phyloP scores from a whole-genome alignment of 2,329 filamentous ascomycete species.

The Colletotrichum graminicola region DNA sequence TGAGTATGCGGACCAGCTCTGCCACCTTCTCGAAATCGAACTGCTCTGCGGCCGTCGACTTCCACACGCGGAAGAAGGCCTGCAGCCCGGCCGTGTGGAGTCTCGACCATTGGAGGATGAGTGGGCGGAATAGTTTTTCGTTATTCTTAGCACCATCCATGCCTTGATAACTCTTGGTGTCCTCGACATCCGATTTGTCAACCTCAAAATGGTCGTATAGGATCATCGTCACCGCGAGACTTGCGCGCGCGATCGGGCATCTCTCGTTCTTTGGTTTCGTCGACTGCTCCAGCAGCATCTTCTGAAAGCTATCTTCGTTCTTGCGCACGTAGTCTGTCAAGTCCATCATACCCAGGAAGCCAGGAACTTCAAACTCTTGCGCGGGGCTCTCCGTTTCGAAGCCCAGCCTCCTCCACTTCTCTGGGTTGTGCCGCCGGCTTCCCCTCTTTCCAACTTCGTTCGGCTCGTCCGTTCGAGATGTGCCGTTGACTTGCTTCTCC shows the following conservation, averaged over 20 bases:
- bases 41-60: slow-evolving; percentile 84
- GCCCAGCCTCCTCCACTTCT: slow-evolving; percentile 93
- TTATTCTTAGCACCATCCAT: slow-evolving; percentile 82
- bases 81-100: slow-evolving; percentile 88
- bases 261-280: slow-evolving; percentile 77
- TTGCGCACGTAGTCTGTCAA: slow-evolving; percentile 93
- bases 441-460: slow-evolving; percentile 64
- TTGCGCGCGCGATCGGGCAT: slow-evolving; percentile 89
- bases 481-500: slow-evolving; percentile 63
- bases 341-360: slow-evolving; percentile 98
- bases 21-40: slow-evolving; percentile 94
- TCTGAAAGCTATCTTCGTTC: slow-evolving; percentile 93
- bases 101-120: slow-evolving; percentile 93
- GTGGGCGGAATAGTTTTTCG: slow-evolving; percentile 86
- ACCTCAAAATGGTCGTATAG: slow-evolving; percentile 97
- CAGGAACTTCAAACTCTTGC: slow-evolving; percentile 85
- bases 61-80: slow-evolving; percentile 93
- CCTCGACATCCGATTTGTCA: slow-evolving; percentile 84
- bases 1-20: slow-evolving; percentile 88
- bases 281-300: slow-evolving; percentile 90
- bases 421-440: slow-evolving; percentile 81
- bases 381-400: slow-evolving; percentile 92
- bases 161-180: slow-evolving; percentile 79
- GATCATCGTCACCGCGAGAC: slow-evolving; percentile 86
- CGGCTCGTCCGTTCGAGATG: slow-evolving; percentile 52